These are phyloP conservation scores for Paralagenidium karlingii DNA, from an alignment of 352 stramenopile species.

Conservation along the genomic window DNA sequence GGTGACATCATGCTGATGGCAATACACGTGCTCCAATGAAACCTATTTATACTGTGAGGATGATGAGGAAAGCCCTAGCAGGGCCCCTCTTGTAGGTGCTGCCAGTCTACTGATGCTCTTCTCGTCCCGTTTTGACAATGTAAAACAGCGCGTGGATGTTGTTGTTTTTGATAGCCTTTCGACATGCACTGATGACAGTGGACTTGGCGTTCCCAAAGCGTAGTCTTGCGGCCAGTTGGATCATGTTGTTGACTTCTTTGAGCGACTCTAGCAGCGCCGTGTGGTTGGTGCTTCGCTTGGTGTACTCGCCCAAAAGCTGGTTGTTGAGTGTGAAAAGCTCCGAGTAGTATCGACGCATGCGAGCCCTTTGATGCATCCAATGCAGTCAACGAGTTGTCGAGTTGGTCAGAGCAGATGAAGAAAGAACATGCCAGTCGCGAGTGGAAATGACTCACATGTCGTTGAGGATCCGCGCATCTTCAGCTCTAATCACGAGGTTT, in stretches of 20 bases:
- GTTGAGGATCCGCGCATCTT: constrained; percentile 86
- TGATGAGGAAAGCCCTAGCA: no score
- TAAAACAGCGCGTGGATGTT: constrained; percentile 80
- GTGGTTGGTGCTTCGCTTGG: constrained; percentile 87
- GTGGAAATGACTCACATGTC: constrained; percentile 61
- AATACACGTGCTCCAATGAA: no score
- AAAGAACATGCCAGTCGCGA: neutral
- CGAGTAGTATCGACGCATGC: constrained; percentile 83
- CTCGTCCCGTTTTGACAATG: constrained; percentile 75
- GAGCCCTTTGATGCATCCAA: constrained; percentile 14
- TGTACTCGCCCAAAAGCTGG: constrained; percentile 85
- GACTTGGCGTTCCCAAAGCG: constrained; percentile 79
- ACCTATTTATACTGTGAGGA: no score
- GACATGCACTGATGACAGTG: constrained; percentile 66
- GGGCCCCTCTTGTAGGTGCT: no score
- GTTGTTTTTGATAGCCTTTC: constrained; percentile 86
- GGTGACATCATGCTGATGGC: no score
- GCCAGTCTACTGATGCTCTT: constrained; percentile 73
- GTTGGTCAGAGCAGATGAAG: neutral
- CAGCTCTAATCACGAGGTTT: constrained; percentile 80
- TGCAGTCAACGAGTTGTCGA: neutral
- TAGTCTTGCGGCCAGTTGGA: constrained; percentile 80
- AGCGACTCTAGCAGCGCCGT: constrained; percentile 80
- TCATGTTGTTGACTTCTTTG: constrained; percentile 88
- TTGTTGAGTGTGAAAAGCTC: constrained; percentile 87